These are phyloP conservation scores for Candolleomyces eurysporus DNA, from an alignment of 768 basidiomycete genomes.

Conservation along the genomic window DNA sequence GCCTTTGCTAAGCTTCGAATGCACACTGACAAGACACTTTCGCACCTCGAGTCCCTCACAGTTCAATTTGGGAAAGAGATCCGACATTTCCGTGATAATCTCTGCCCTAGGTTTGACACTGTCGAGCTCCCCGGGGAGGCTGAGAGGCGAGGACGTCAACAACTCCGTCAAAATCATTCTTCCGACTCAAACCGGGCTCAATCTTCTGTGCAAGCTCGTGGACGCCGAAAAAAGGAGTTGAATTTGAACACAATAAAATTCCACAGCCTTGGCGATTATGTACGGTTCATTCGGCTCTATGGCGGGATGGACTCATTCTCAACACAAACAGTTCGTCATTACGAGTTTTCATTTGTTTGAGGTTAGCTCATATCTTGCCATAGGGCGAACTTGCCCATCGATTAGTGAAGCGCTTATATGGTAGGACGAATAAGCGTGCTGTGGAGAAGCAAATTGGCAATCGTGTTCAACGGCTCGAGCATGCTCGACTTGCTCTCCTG, in stretches of 20 bases:
- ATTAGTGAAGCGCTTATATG: constrained; percentile 35
- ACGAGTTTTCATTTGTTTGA: not conserved
- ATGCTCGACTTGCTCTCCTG: not conserved
- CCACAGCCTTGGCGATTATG: constrained; percentile 15
- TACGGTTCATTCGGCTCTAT: constrained; percentile 20
- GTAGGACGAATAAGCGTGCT: constrained; percentile 31
- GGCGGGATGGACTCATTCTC: constrained; percentile 40
- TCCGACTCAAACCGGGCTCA: not conserved
- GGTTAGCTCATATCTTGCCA: not conserved
- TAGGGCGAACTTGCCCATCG: constrained; percentile 45
- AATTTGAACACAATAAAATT: constrained; percentile 24
- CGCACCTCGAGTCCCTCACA: constrained; percentile 22
- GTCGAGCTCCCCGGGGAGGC: constrained; percentile 38
- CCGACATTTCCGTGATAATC: constrained; percentile 27
- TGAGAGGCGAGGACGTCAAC: constrained; percentile 23
- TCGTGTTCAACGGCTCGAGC: constrained; percentile 3
- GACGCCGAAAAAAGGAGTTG: constrained; percentile 15
- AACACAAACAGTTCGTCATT: constrained; percentile 33
- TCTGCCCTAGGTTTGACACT: constrained; percentile 25
- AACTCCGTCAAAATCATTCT: not conserved
- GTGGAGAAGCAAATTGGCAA: constrained; percentile 24
- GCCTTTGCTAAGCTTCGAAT: constrained; percentile 30
- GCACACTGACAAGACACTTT: constrained; percentile 26
- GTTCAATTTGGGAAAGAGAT: constrained; percentile 25
- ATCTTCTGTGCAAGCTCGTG: not conserved